Base-by-base conservation (phyloP, 2,329 filamentous ascomycete genomes). In the Stemphylium lycopersici region DNA sequence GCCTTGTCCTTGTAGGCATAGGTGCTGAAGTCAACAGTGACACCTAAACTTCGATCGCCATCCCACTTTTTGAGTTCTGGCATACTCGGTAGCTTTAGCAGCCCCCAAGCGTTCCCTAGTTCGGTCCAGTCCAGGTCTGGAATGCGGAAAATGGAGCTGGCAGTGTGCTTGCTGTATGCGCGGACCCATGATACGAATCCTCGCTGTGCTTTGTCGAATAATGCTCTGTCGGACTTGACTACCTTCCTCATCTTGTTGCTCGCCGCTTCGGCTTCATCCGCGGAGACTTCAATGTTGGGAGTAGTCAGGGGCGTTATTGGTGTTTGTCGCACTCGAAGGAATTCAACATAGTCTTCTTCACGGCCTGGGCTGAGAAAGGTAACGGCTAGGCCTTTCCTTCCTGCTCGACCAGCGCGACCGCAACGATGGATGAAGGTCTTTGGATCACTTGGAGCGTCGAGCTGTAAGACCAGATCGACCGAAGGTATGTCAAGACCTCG, bases 151-250 rank as follows among this genome's bases (percentile, higher is more conserved):
- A 99, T 98, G 68, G 91, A 96, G 55, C 86, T 88, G 1, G 93
- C 92, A 62, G 93, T 87, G 69, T 98, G 95, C 68, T 95, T 96
- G 70, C 86, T 90, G 77, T 98, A 98, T 63, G 90, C 90, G 70
- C 92, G 87, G 1, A 96, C 87, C 90, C 92, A 98, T 70, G 90
- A 93, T 18, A 98, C 93, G 66, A 99, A 98, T 0, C 88, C 95
- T 58, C 88, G 87, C 70, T 96, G 91, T 0, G 90, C 92, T 68
- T 96, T 95, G 73, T 97, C 92, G 72, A 95, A 88, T 10, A 95
- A 71, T 22, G 86, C 84, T 20, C 88, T 79, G 70, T 91, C 89
- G 34, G 78, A 74, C 24, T 79, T 77, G 11, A 87, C 83, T 3
- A 84, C 70, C 10, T 80, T 77, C 22, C 90, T 84, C 51, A 96